Evolutionary conservation across 1,284 basidiomycete genomes (phyloP).

Genomic region (Leccinum subatratum): DNA sequence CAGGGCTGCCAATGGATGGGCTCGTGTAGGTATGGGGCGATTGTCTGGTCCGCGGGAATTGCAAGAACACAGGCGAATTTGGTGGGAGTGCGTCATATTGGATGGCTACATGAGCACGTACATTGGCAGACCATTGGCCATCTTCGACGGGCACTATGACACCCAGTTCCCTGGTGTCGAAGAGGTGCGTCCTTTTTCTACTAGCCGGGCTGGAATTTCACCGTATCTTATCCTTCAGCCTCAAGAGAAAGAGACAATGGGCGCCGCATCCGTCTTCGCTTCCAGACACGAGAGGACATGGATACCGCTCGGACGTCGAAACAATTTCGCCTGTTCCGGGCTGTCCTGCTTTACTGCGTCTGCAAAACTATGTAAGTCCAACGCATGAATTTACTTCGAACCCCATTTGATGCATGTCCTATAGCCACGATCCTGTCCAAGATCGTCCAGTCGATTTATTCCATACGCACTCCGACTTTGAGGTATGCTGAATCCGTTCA

Average conservation of each 20-base stretch:
- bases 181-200: constrained; percentile 43
- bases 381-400: not conserved
- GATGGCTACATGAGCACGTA: constrained; percentile 79
- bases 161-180: constrained; percentile 62
- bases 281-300: constrained; percentile 31
- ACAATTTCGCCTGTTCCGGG: constrained; percentile 39
- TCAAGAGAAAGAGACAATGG: constrained; percentile 63
- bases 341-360: constrained; percentile 76
- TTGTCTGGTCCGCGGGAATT: constrained; percentile 65
- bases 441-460: constrained; percentile 72
- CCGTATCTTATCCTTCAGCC: constrained; percentile 31
- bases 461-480: constrained; percentile 55
- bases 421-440: constrained; percentile 60
- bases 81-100: constrained; percentile 77
- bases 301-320: constrained; percentile 21
- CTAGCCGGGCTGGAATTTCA: constrained; percentile 1
- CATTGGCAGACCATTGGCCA: constrained; percentile 74
- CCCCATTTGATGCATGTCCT: constrained; percentile 12
- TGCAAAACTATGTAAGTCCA: constrained; percentile 60
- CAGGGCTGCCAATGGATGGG: constrained; percentile 74
- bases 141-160: constrained; percentile 79
- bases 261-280: constrained; percentile 38
- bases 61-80: constrained; percentile 71
- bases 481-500: constrained; percentile 55
- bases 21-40: constrained; percentile 46